These are phyloP conservation scores for Ustilago sp. DNA, from an alignment of 1,284 basidiomycete genomes.

Conservation along the genomic window DNA sequence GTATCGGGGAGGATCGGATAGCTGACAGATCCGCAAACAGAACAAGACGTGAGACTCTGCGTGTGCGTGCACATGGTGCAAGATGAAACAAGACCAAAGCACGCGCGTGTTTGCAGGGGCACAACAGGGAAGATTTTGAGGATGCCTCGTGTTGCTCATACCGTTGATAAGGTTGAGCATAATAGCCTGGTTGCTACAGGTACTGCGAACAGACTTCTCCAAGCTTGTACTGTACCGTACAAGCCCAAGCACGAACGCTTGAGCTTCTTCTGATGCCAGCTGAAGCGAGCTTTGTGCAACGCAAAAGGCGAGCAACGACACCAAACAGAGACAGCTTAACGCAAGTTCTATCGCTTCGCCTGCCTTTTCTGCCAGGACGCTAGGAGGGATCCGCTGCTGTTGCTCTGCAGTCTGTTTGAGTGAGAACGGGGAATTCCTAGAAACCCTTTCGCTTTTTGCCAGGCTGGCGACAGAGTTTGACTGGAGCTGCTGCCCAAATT, in stretches of 20 bases:
- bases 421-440: not conserved
- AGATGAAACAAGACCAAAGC: not conserved
- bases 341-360: not conserved
- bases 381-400: not conserved
- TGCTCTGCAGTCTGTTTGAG: not conserved
- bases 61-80: not conserved
- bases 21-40: not conserved
- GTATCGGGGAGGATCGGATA: slow-evolving; percentile 1
- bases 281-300: not conserved
- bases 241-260: not conserved
- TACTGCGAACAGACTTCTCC: no score
- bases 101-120: not conserved
- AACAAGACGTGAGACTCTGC: not conserved
- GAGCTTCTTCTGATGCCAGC: not conserved
- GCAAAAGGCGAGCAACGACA: not conserved
- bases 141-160: slow-evolving; percentile 6
- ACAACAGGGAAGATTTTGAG: not conserved
- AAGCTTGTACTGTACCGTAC: not conserved
- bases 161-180: not conserved
- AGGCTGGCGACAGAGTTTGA: not conserved
- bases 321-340: not conserved
- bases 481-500: not conserved
- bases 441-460: not conserved
- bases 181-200: not conserved
- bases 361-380: slow-evolving; percentile 1